Evolutionary conservation across 208 protist species (phyloP).

Genomic region (Wallacemonas sp.): DNA sequence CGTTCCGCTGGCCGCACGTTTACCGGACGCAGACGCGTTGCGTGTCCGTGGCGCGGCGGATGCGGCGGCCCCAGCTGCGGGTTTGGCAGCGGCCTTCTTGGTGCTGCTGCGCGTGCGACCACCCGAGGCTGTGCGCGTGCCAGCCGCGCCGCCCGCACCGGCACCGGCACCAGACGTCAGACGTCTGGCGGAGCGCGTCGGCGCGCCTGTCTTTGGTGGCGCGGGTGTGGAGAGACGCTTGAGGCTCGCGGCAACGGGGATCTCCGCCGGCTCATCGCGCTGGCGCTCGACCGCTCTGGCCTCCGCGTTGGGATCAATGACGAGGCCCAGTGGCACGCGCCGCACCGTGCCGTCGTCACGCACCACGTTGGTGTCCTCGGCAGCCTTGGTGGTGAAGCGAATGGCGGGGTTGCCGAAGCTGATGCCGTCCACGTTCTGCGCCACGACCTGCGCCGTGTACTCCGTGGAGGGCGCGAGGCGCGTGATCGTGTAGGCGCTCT

Average conservation of each 20-base stretch:
- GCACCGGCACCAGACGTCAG: not conserved
- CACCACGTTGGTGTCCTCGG: constrained; percentile 53
- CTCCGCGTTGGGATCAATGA: constrained; percentile 14
- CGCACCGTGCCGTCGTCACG: constrained; percentile 30
- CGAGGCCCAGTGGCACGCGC: constrained; percentile 15
- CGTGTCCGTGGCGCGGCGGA: not conserved
- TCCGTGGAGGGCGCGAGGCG: constrained; percentile 67
- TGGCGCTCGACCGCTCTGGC: constrained; percentile 1
- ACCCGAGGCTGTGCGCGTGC: not conserved
- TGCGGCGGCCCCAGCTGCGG: not conserved
- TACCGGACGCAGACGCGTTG: not conserved
- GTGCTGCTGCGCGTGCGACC: not conserved
- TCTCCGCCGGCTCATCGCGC: not conserved
- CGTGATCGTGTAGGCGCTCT: constrained; percentile 41
- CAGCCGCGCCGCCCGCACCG: not conserved
- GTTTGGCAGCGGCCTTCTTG: not conserved
- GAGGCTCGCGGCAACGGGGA: constrained; percentile 2
- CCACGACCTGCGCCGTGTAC: constrained; percentile 85
- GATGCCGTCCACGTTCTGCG: constrained; percentile 77
- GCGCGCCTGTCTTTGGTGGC: not conserved
- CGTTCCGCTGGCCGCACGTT: not conserved
- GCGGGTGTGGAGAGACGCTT: not conserved
- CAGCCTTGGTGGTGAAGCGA: constrained; percentile 67
- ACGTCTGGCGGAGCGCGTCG: not conserved
- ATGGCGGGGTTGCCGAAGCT: constrained; percentile 85